Evolutionary conservation across 495 filamentous ascomycete genomes (phyloP).

Genomic region (Hypoxylon perforatum): DNA sequence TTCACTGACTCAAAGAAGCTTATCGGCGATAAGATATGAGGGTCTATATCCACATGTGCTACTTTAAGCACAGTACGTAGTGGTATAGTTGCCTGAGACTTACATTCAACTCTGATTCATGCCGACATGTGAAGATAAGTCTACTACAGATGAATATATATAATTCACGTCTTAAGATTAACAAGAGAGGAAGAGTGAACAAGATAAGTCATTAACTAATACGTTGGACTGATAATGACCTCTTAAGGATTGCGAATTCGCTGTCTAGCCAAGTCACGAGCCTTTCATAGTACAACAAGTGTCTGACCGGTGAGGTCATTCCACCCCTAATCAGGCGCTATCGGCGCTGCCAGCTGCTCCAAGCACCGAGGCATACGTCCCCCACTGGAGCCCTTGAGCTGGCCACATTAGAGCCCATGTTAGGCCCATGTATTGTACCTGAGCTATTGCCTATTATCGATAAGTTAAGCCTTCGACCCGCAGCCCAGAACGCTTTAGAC

Average conservation of each 20-base stretch:
- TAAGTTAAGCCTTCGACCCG: conserved; percentile 22
- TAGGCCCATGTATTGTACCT: conserved; percentile 21
- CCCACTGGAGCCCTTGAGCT: too few species aligned
- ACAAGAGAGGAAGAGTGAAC: conserved; percentile 3
- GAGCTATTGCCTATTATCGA: conserved; percentile 34
- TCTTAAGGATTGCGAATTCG: conserved; percentile 7
- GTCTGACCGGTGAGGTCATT: conserved; percentile 43
- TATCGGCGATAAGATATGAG: conserved; percentile 34
- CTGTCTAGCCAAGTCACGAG: conserved; percentile 30
- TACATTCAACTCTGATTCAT: neutral
- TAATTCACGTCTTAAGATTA: conserved; percentile 19
- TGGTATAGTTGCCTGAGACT: conserved; percentile 21
- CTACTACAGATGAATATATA: neutral
- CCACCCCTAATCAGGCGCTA: conserved; percentile 38
- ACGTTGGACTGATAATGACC: conserved; percentile 21
- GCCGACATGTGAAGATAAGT: neutral
- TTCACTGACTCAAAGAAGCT: conserved; percentile 22
- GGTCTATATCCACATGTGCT: neutral
- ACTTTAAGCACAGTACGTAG: neutral
- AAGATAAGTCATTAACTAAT: conserved; percentile 13
- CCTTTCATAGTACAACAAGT: conserved; percentile 32
- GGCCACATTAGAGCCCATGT: too few species aligned
- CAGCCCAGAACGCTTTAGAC: conserved; percentile 3
- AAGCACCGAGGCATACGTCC: conserved; percentile 7
- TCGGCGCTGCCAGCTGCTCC: conserved; percentile 34